Evolutionary conservation across 805 yeast genomes (phyloP).

Genomic region (Metahyphopichia silvanorum): DNA sequence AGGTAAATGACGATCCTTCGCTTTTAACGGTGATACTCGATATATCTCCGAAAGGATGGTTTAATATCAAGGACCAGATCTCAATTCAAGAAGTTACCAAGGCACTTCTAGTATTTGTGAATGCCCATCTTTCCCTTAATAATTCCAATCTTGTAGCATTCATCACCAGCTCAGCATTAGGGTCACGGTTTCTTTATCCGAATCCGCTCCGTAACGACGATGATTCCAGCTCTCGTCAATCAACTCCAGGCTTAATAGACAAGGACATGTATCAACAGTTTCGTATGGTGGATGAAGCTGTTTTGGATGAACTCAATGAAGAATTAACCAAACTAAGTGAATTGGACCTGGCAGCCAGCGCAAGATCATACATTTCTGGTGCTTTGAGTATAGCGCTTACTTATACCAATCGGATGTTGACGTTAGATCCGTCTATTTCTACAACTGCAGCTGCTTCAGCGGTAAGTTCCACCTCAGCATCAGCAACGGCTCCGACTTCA

Average conservation of each 20-base stretch:
- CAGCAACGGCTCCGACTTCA: slow-evolving; percentile 6
- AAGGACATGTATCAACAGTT: slow-evolving; percentile 83
- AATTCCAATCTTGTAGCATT: slow-evolving; percentile 82
- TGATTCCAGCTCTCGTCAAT: slow-evolving; percentile 4
- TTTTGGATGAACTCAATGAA: slow-evolving; percentile 55
- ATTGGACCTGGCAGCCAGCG: slow-evolving; percentile 5
- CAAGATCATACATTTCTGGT: slow-evolving; percentile 52
- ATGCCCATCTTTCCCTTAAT: slow-evolving; percentile 84
- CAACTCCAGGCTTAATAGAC: slow-evolving; percentile 33
- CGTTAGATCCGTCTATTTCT: slow-evolving; percentile 43
- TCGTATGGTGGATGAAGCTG: slow-evolving; percentile 69
- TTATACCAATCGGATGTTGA: slow-evolving; percentile 66
- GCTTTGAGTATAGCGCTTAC: slow-evolving; percentile 82
- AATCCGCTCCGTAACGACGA: slow-evolving; percentile 20
- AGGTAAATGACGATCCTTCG: slow-evolving; percentile 55
- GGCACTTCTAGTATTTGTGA: slow-evolving; percentile 69
- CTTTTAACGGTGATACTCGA: slow-evolving; percentile 76
- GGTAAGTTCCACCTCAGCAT: slow-evolving; percentile 34
- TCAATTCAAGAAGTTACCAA: slow-evolving; percentile 58
- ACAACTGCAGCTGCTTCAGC: slow-evolving; percentile 42
- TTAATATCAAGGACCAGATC: slow-evolving; percentile 40
- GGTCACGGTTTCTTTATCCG: slow-evolving; percentile 74
- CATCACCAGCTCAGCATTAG: slow-evolving; percentile 68
- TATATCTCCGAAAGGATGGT: slow-evolving; percentile 71
- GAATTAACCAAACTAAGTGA: slow-evolving; percentile 26